Base-by-base conservation (phyloP, 169 alveolate genomes). In the Eimeria mitis region DNA sequence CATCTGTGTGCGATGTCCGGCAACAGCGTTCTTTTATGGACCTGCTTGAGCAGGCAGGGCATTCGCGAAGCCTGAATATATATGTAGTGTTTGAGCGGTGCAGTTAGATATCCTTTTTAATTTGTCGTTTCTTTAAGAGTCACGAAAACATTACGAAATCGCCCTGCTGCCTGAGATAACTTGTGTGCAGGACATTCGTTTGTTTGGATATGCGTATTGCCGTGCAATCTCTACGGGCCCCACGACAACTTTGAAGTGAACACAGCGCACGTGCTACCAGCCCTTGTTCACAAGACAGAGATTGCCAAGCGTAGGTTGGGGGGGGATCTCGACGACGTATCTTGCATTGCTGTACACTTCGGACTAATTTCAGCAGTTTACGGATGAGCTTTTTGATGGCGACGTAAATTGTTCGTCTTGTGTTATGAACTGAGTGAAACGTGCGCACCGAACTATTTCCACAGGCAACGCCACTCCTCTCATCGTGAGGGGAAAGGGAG, bases 181-280 rank as follows among this genome's bases (percentile, higher is more conserved):
- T 34, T 83, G 73, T 56, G 13, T 16, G 90, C 84, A 65, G 81
- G 91, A 31, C 71, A 91, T 42, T 19, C 59, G 16, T 78, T 75
- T 31, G 81, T 73, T 44, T 96, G 96, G 95, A 40, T 84, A 44
- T 95, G 96, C 89, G 95, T 96, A 44, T 23, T 84, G 42, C 97
- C 97, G 7, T 91, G 96, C 83, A 96, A 96, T 56, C 95, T 96
- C 42, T 96, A 96, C 87, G 97, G 97, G 7, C 97, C 97, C 19
- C 40, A 79, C 63, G 97, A 96, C 95, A 95, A 91, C 56, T 96
- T 89, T 68, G 71, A 94, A 11, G 87, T 96, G 78, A 42, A 79
- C 54, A 31, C 54, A 44, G 95, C 95, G 28, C 97, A 96, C 85
- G 97, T 96, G 44, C 88, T 96, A 16, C 97, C 97, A 11, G 97